phyloP scores from a whole-genome alignment of 495 filamentous ascomycete genomes.

The Ascodesmis nigricans region DNA sequence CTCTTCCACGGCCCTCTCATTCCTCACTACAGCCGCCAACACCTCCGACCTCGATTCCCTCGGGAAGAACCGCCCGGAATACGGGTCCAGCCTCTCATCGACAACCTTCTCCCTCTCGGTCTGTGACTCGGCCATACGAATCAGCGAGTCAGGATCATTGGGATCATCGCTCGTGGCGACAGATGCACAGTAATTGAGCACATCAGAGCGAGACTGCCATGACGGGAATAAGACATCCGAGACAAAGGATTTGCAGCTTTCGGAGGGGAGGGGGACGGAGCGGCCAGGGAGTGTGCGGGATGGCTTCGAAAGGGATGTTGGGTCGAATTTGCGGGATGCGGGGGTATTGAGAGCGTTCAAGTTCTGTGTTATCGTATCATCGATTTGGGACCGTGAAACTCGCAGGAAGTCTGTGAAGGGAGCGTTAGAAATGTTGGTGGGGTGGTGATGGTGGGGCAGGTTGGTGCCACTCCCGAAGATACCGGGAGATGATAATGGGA shows the following conservation, averaged over 20 bases:
- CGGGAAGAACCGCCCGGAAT: slow-evolving; percentile 66
- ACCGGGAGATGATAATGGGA: slow-evolving; percentile 2
- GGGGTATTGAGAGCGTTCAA: slow-evolving; percentile 78
- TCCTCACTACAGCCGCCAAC: slow-evolving; percentile 53
- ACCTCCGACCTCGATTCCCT: slow-evolving; percentile 65
- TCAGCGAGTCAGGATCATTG: slow-evolving; percentile 56
- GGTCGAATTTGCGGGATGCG: slow-evolving; percentile 48
- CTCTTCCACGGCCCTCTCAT: slow-evolving; percentile 66
- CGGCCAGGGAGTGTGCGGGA: slow-evolving; percentile 28
- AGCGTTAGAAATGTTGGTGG: background rate
- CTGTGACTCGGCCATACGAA: slow-evolving; percentile 47
- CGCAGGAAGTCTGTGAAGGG: slow-evolving; percentile 62
- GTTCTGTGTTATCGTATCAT: slow-evolving; percentile 83
- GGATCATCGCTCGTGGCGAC: slow-evolving; percentile 79
- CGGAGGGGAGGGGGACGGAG: slow-evolving; percentile 31
- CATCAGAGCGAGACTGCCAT: slow-evolving; percentile 69
- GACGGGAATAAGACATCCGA: slow-evolving; percentile 63
- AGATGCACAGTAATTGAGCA: slow-evolving; percentile 70
- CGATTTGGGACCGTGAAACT: slow-evolving; percentile 60
- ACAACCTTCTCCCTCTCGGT: slow-evolving; percentile 53
- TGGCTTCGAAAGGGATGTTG: slow-evolving; percentile 39
- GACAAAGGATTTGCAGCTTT: slow-evolving; percentile 49
- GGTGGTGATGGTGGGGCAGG: background rate
- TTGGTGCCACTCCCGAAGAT: no score
- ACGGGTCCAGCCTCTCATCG: slow-evolving; percentile 80